phyloP scores from a whole-genome alignment of 1,284 basidiomycete species.

The Golubevia pallescens region DNA sequence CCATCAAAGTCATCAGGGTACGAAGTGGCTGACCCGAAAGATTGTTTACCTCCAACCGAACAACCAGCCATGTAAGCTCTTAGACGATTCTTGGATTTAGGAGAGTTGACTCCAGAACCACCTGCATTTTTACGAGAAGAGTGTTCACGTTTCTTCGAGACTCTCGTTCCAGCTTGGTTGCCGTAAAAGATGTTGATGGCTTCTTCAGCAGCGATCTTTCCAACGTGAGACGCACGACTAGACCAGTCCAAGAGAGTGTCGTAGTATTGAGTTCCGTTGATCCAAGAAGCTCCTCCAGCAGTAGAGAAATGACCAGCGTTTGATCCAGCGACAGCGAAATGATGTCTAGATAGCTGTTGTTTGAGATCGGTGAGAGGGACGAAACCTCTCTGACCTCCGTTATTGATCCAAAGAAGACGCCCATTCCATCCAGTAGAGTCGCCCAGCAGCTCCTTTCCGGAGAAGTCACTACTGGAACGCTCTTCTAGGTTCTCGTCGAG shows the following conservation, averaged over 20 bases:
- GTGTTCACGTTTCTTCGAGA: constrained; percentile 2
- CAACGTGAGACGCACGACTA: constrained; percentile 12
- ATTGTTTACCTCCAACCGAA: constrained; percentile 14
- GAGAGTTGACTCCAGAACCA: neutral
- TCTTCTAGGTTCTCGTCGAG: too few species aligned
- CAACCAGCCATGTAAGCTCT: constrained; percentile 15
- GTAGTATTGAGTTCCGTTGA: constrained; percentile 14
- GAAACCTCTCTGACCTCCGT: constrained; percentile 20
- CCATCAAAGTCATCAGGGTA: constrained; percentile 23
- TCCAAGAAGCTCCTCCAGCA: constrained; percentile 10
- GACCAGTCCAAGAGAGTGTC: constrained; percentile 15
- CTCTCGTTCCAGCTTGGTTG: constrained; percentile 2
- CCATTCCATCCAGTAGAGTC: constrained; percentile 19
- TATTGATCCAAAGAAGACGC: constrained; percentile 16
- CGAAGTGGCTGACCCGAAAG: constrained; percentile 4
- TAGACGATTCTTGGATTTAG: neutral
- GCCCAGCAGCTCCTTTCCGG: neutral
- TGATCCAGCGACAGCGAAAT: constrained; percentile 18
- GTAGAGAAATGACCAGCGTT: constrained; percentile 15
- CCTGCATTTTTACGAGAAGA: too few species aligned
- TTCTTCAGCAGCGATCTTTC: constrained; percentile 8
- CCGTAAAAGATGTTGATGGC: constrained; percentile 20
- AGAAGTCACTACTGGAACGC: too few species aligned
- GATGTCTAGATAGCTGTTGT: constrained; percentile 12
- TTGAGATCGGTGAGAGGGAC: constrained; percentile 15